Conservation (phyloP, 106 monocot species). For the Apostasia shenzhenica region DNA sequence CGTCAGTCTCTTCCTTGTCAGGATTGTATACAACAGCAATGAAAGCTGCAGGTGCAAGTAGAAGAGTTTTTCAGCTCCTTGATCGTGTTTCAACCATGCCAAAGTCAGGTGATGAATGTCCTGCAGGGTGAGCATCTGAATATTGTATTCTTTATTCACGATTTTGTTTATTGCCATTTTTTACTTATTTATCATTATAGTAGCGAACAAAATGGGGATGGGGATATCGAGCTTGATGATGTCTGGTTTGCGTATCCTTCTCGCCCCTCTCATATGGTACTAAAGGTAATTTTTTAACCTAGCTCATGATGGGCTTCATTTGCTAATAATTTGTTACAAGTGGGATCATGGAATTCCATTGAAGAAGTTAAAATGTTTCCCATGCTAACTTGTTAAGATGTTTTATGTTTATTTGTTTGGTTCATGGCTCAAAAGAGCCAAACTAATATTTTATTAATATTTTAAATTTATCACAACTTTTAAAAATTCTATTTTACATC, state of each 20-base stretch:
- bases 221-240: slow-evolving; percentile 84
- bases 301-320: background rate
- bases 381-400: too few relatives aligned
- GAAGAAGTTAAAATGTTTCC: too few relatives aligned
- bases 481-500: too few relatives aligned
- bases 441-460: too few relatives aligned
- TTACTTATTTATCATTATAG: slow-evolving; percentile 2
- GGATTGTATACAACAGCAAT: slow-evolving; percentile 91
- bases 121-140: slow-evolving; percentile 35
- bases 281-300: slow-evolving; percentile 45
- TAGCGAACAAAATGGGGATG: slow-evolving; percentile 65
- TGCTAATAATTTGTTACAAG: background rate
- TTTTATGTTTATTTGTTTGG: too few relatives aligned
- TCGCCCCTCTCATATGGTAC: slow-evolving; percentile 87
- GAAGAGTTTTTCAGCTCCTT: slow-evolving; percentile 94
- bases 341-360: too few relatives aligned
- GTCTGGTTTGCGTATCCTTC: slow-evolving; percentile 99
- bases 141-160: background rate
- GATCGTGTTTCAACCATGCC: slow-evolving; percentile 86
- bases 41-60: slow-evolving; percentile 99
- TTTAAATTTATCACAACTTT: too few relatives aligned
- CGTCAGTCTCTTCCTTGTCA: slow-evolving; percentile 71
- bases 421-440: too few relatives aligned
- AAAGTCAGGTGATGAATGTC: slow-evolving; percentile 70
- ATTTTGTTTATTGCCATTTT: background rate